Percentiles rank a stretch among this genome's conserved stretches.
Conservation (phyloP, 1,284 basidiomycete species). For the Pyrrhoderma lamaoense region DNA sequence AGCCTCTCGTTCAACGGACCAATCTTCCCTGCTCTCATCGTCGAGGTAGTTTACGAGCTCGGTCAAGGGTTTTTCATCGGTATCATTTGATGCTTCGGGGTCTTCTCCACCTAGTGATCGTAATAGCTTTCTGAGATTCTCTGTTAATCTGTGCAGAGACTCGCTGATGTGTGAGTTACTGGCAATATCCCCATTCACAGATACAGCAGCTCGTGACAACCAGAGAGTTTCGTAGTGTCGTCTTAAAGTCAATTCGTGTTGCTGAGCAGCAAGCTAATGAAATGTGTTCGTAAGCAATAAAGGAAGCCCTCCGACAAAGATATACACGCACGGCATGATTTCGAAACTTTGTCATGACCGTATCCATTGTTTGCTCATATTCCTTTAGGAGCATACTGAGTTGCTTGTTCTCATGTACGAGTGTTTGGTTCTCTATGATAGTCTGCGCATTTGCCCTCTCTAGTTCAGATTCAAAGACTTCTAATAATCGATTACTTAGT, state of each 20-base stretch:
- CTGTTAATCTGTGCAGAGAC: slow-evolving; percentile 64
- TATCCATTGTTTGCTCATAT: slow-evolving; percentile 92
- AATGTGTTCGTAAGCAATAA: not conserved
- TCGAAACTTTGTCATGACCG: slow-evolving; percentile 94
- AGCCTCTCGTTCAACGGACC: slow-evolving; percentile 77
- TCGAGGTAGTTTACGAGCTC: slow-evolving; percentile 41
- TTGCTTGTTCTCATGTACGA: slow-evolving; percentile 93
- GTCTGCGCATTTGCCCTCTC: slow-evolving; percentile 87
- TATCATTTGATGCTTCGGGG: slow-evolving; percentile 25
- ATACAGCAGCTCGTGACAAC: slow-evolving; percentile 61
- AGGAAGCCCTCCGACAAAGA: not conserved
- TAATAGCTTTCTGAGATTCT: slow-evolving; percentile 64
- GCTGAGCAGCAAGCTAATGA: slow-evolving; percentile 75
- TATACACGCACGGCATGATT: slow-evolving; percentile 72
- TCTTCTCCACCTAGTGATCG: slow-evolving; percentile 68
- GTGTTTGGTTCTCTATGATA: slow-evolving; percentile 87
- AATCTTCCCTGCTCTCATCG: slow-evolving; percentile 48
- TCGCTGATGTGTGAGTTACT: slow-evolving; percentile 46
- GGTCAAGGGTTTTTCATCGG: slow-evolving; percentile 12
- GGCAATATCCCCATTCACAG: slow-evolving; percentile 51
- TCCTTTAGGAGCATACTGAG: slow-evolving; percentile 84
- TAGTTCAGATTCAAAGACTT: slow-evolving; percentile 88
- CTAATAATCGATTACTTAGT: slow-evolving; percentile 34
- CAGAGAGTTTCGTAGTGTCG: slow-evolving; percentile 89
- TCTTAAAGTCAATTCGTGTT: slow-evolving; percentile 84